Evolutionary conservation across 2,329 filamentous ascomycete species (phyloP), one percentile per base, ranked within the genome.

Genomic region (Aschersonia sp.): DNA sequence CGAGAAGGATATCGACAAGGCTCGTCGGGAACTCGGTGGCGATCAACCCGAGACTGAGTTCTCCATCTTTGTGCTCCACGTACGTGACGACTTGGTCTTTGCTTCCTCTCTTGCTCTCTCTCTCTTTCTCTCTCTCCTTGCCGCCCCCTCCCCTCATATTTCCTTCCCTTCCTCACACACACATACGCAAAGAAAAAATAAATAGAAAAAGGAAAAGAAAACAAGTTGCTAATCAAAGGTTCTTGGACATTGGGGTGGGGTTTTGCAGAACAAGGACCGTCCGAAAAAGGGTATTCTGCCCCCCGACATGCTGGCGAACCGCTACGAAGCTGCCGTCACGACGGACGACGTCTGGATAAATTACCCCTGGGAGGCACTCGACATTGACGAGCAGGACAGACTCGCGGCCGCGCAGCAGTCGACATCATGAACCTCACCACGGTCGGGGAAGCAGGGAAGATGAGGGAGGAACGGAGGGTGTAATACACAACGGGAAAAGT

Each of bases 311-410:
- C 72, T 90, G 54, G 68, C 80, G 48, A 76, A 77, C 49, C 75
- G 83, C 58, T 98, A 98, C 68, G 67, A 85, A 55, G 92, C 92
- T 29, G 87, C 92, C 29, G 73, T 83, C 61, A 97, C 90, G 5
- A 85, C 94, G 33, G 78, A 77, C n/a, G 90, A 98, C 67, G 83
- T 88, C 55, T 98, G 92, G 92, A 97, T 97, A 64, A 94, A 87
- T 75, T 98, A 98, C 69, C 92, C 92, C 12, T 98, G 92, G 92
- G 92, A 97, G 71, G 92, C 92, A 42, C 83, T 69, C 35, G 86
- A 96, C 63, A 96, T 97, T 60, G 87, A 94, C 31, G 86, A 89
- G 74, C 90, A 96, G 63, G 90, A 97, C 67, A 67, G 70, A 51
- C 63, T 82, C 49, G 85, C 87, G 14, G 69, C 71, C 56, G 65